phyloP scores from a whole-genome alignment of 306 rosid genomes.

The Dalbergia cochinchinensis region DNA sequence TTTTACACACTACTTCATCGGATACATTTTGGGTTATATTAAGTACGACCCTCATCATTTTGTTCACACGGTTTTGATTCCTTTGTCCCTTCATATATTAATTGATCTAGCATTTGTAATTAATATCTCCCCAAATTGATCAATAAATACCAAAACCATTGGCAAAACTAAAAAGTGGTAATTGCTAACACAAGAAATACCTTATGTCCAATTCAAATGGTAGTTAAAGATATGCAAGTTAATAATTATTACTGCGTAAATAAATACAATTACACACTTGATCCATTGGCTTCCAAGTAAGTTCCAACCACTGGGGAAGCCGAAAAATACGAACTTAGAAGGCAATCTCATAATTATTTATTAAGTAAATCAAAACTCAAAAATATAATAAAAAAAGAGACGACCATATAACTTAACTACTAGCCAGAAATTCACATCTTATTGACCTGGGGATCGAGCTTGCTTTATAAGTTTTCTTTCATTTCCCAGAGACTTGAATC shows the following conservation, averaged over 20 bases:
- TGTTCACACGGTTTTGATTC: background rate
- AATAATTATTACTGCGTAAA: background rate
- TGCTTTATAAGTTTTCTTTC: background rate
- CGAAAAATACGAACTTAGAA: constrained; percentile 9
- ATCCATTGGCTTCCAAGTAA: background rate
- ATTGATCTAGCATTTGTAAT: background rate
- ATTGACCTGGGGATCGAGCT: background rate
- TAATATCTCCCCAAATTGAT: background rate
- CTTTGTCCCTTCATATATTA: background rate
- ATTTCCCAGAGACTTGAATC: background rate
- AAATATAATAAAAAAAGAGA: background rate
- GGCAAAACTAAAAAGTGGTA: background rate
- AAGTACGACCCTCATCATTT: background rate
- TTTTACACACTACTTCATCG: background rate
- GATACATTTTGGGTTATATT: background rate
- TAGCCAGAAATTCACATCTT: background rate
- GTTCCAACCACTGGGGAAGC: background rate
- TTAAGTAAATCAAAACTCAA: background rate
- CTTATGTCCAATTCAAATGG: too few species aligned
- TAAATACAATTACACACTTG: background rate
- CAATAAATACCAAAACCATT: background rate
- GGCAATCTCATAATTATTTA: background rate
- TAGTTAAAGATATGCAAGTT: too few species aligned
- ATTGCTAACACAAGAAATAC: too few species aligned
- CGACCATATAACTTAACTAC: background rate